Percentiles rank a stretch among this genome's conserved stretches.
These are phyloP conservation scores for Leptomonas seymouri DNA, from an alignment of 208 protist species.

Conservation along the genomic window DNA sequence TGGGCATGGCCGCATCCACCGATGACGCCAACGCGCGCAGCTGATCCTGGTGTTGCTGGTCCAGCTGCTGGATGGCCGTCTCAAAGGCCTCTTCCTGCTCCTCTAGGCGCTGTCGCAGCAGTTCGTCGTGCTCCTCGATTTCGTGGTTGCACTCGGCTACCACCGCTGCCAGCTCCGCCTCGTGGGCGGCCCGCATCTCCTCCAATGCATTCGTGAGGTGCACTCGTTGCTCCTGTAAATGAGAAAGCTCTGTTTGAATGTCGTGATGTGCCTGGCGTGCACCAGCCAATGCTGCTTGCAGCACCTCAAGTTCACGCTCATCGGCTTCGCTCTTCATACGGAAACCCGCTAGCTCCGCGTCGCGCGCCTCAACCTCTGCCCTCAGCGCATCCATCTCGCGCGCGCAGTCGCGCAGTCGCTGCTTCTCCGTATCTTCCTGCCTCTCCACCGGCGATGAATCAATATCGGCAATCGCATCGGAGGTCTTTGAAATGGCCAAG, in stretches of 20 bases:
- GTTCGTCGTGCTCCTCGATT: constrained; percentile 14
- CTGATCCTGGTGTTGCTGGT: constrained; percentile 34
- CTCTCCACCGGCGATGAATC: constrained; percentile 7
- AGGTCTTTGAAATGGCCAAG: neutral
- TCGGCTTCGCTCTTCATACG: constrained; percentile 10
- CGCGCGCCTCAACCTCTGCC: neutral
- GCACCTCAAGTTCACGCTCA: constrained; percentile 5
- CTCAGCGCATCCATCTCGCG: constrained; percentile 3
- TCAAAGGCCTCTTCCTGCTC: constrained; percentile 25
- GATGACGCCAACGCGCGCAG: constrained; percentile 1
- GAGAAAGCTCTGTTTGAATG: neutral
- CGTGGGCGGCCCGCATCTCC: constrained; percentile 8
- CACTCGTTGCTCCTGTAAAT: neutral
- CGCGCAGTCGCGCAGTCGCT: neutral
- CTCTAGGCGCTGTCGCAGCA: constrained; percentile 22
- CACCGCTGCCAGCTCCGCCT: constrained; percentile 12
- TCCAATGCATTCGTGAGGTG: neutral
- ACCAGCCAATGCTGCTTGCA: constrained; percentile 5
- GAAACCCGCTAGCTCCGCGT: constrained; percentile 12
- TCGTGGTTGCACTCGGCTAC: constrained; percentile 14
- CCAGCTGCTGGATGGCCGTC: constrained; percentile 23
- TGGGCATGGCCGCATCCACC: neutral
- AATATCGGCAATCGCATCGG: neutral
- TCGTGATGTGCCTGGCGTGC: neutral
- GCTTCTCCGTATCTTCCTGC: constrained; percentile 8